Evolutionary conservation across 2,329 filamentous ascomycete genomes (phyloP).

Genomic region (Claviceps fusiformis): DNA sequence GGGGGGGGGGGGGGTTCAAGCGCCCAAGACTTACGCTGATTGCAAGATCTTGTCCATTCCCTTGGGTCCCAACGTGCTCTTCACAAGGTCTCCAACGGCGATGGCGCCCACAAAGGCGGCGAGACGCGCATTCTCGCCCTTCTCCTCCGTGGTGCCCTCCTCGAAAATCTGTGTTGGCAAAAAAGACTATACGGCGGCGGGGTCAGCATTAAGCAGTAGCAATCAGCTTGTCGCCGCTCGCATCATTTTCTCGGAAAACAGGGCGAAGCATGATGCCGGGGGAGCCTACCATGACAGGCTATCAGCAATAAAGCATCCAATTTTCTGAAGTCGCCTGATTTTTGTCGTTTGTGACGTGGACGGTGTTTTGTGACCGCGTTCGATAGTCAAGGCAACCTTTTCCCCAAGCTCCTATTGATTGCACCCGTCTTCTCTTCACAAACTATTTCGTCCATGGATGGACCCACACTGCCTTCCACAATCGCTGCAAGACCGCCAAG

Average conservation of each 20-base stretch:
- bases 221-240: neutral
- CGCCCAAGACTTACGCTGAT: conserved; percentile 56
- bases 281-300: conserved; percentile 2
- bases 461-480: neutral
- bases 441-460: neutral
- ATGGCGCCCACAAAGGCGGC: conserved; percentile 98
- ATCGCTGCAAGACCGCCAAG: neutral
- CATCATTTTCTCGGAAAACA: neutral
- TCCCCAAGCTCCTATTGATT: conserved; percentile 11
- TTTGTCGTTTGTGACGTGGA: conserved; percentile 5
- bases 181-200: conserved; percentile 37
- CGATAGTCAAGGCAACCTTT: conserved; percentile 12
- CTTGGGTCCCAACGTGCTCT: conserved; percentile 93
- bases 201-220: conserved; percentile 9
- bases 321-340: conserved; percentile 1
- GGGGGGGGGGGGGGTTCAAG: conserved; percentile 1
- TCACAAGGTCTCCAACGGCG: conserved; percentile 91
- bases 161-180: conserved; percentile 97
- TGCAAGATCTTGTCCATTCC: conserved; percentile 99
- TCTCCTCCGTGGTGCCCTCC: conserved; percentile 92
- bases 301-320: neutral
- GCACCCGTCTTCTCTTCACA: conserved; percentile 5
- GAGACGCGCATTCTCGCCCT: conserved; percentile 96
- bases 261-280: neutral
- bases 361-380: conserved; percentile 7